These are phyloP conservation scores for Ilyonectria destructans DNA, from an alignment of 2,329 filamentous ascomycete genomes.

Conservation along the genomic window DNA sequence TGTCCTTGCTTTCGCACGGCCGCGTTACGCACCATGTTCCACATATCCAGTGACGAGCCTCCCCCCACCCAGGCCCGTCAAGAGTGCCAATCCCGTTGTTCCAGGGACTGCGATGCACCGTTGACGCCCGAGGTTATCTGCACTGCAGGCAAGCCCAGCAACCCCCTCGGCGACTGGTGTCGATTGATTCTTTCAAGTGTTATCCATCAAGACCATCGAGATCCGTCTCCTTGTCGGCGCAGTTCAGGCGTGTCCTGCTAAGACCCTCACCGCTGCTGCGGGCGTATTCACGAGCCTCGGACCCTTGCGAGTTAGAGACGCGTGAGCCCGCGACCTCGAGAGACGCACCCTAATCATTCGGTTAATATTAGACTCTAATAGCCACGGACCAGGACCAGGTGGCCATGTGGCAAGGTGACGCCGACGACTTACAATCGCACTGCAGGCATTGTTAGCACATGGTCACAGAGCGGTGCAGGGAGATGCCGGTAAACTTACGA, in stretches of 20 bases:
- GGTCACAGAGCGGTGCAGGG: not conserved
- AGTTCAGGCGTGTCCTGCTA: slow-evolving; percentile 9
- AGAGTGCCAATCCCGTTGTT: slow-evolving; percentile 23
- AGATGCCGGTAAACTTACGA: slow-evolving; percentile 58
- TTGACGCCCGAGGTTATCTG: slow-evolving; percentile 5
- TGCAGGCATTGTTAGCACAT: slow-evolving; percentile 52
- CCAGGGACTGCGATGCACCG: slow-evolving; percentile 25
- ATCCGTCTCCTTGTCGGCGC: slow-evolving; percentile 16
- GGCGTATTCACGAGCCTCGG: slow-evolving; percentile 2
- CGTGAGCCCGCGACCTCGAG: slow-evolving; percentile 54
- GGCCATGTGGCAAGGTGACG: slow-evolving; percentile 1
- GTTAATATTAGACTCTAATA: slow-evolving; percentile 33
- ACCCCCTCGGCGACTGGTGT: slow-evolving; percentile 17
- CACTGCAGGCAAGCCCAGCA: slow-evolving; percentile 11
- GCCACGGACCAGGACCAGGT: not conserved
- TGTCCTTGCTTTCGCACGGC: not conserved
- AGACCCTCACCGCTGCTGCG: slow-evolving; percentile 10
- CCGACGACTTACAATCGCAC: slow-evolving; percentile 63
- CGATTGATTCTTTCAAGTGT: slow-evolving; percentile 24
- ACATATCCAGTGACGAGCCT: not conserved
- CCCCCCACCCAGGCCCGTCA: slow-evolving; percentile 6
- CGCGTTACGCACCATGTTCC: slow-evolving; percentile 4
- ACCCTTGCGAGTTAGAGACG: slow-evolving; percentile 39
- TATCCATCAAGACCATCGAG: slow-evolving; percentile 4
- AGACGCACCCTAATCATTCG: slow-evolving; percentile 51